phyloP scores from a whole-genome alignment of 352 stramenopile species.

The Albugo laibachii region DNA sequence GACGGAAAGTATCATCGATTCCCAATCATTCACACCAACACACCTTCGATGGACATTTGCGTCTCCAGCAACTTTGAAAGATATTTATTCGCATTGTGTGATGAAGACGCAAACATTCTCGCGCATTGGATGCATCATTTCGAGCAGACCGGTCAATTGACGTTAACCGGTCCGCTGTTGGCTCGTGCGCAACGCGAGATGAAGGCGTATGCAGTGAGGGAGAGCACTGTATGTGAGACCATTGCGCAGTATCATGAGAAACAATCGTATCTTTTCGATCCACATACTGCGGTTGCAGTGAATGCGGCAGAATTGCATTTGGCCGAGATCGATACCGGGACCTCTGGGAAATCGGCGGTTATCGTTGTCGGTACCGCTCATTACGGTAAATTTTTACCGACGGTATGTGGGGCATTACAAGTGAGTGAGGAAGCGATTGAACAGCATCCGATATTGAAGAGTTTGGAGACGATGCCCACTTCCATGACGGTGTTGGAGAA shows the following conservation, averaged over 20 bases:
- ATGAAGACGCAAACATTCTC: slow-evolving; percentile 83
- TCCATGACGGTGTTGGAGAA: slow-evolving; percentile 42
- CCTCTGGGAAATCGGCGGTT: slow-evolving; percentile 19
- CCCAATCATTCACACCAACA: slow-evolving; percentile 85
- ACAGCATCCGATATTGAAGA: slow-evolving; percentile 60
- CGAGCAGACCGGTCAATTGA: slow-evolving; percentile 88
- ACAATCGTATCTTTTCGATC: slow-evolving; percentile 92
- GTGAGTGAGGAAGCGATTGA: slow-evolving; percentile 32
- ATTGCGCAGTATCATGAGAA: slow-evolving; percentile 85
- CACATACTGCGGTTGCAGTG: slow-evolving; percentile 91
- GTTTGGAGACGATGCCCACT: slow-evolving; percentile 46
- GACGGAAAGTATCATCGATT: slow-evolving; percentile 92
- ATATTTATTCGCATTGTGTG: slow-evolving; percentile 92
- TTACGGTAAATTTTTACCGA: slow-evolving; percentile 94
- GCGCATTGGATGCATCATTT: slow-evolving; percentile 89
- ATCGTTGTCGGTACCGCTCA: slow-evolving; percentile 94
- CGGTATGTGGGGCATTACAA: slow-evolving; percentile 78
- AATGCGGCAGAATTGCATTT: slow-evolving; percentile 71
- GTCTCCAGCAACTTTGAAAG: slow-evolving; percentile 99
- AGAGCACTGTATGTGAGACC: slow-evolving; percentile 77
- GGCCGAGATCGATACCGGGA: slow-evolving; percentile 20
- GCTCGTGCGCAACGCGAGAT: slow-evolving; percentile 86
- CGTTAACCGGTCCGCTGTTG: slow-evolving; percentile 79
- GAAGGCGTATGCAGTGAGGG: slow-evolving; percentile 70
- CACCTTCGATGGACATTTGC: slow-evolving; percentile 98